Evolutionary conservation across 2,329 filamentous ascomycete genomes (phyloP), one percentile per base, ranked within the genome.

Genomic region (Sporothrix sp.): DNA sequence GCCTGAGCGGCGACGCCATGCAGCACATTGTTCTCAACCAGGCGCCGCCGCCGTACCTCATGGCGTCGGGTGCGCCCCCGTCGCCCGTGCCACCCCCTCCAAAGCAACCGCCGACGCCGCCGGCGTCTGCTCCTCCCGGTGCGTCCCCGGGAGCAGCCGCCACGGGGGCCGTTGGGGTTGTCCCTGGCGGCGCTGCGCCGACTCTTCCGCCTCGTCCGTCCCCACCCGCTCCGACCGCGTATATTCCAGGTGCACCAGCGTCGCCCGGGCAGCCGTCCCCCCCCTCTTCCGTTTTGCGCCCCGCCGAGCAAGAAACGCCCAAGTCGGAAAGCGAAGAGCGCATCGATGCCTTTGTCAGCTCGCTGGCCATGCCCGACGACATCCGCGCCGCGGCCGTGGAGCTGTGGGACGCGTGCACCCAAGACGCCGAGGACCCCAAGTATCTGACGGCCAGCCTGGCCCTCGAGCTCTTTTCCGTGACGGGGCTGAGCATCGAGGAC

Each of bases 361-460:
- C 23, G 7, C 25, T 51, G 40, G 40, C 40, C 23, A 45, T 51
- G 40, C 48, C 48, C 8, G 33, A 16, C 16, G 48, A 51, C 14
- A 46, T 51, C 9, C 40, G 33, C 18, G 13, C 14, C 6, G 18
- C 36, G 3, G 46, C 46, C 6, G 18, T 13, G 7, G 2, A 48
- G 36, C 13, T 48, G 36, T 48, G 46, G 46, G 35, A 37, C 20
- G 7, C 27, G 9, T 51, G 33, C 13, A 39, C 25, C 4, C 18
- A 13, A 30, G 23, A 28, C 33, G n/a, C 25, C 14, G 40, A 32
- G 16, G 40, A 51, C 6, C 40, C 40, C n/a, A 38, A 21, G 23
- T 51, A 45, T 13, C 51, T 60, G 27, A 57, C 50, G 2, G 57
- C 57, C 16, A 55, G 58, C 27, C 56, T 57, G n/a, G 58, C 57